phyloP scores from a whole-genome alignment of 192 early-diverging fungal species.

The Entomortierella beljakovae region DNA sequence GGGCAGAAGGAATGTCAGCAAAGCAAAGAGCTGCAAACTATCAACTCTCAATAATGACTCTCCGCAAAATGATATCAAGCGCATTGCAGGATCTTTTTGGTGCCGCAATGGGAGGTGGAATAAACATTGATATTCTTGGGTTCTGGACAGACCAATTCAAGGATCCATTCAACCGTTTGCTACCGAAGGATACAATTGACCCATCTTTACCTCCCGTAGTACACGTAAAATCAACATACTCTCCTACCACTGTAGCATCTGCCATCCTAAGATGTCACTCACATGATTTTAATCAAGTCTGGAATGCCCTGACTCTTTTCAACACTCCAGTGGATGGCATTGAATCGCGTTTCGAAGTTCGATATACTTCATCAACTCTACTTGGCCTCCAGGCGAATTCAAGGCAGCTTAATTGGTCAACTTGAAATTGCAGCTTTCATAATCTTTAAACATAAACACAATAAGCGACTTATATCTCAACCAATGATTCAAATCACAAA shows the following conservation, averaged over 20 bases:
- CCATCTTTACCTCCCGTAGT: not conserved
- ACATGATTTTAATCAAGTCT: conserved; percentile 39
- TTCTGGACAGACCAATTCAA: conserved; percentile 34
- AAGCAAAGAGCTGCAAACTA: conserved; percentile 1
- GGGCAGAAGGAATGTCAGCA: not conserved
- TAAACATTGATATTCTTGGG: conserved; percentile 49
- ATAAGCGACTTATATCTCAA: too few species aligned
- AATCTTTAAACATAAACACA: too few species aligned
- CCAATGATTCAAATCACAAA: too few species aligned
- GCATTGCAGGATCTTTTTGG: conserved; percentile 47
- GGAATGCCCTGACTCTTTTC: conserved; percentile 41
- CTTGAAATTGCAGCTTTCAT: not conserved
- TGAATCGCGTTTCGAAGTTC: conserved; percentile 42
- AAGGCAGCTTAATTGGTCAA: conserved; percentile 32
- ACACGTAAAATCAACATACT: conserved; percentile 12
- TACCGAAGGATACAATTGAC: not conserved
- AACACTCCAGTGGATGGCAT: conserved; percentile 34
- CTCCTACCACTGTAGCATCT: conserved; percentile 28
- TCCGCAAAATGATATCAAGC: conserved; percentile 45
- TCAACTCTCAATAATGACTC: conserved; percentile 33
- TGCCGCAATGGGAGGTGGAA: conserved; percentile 41
- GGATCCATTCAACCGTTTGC: conserved; percentile 39
- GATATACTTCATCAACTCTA: conserved; percentile 28
- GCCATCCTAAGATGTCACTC: conserved; percentile 36
- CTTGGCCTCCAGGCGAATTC: conserved; percentile 48